Conservation (phyloP, 2,329 filamentous ascomycete genomes). For the Epichloe elymi region DNA sequence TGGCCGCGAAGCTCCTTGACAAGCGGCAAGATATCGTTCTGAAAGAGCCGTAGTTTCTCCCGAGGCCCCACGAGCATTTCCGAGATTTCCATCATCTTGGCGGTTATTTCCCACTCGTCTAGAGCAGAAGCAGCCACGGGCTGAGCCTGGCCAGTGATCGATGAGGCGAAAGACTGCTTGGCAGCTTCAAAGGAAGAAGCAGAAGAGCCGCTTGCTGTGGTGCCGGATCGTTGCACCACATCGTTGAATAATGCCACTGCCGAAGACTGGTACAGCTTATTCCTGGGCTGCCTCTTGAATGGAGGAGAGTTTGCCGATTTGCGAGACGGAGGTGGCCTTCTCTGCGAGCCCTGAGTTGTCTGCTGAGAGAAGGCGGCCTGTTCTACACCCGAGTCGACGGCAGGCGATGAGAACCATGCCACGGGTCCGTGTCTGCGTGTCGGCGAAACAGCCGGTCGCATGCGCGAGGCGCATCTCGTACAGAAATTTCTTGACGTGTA, state of each 20-base stretch:
- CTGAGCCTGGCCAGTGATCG: background rate
- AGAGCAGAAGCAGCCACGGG: slow-evolving; percentile 6
- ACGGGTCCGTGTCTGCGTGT: background rate
- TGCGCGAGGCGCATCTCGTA: slow-evolving; percentile 20
- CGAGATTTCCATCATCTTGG: slow-evolving; percentile 16
- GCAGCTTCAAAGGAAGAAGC: background rate
- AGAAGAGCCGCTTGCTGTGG: background rate
- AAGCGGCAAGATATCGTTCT: slow-evolving; percentile 18
- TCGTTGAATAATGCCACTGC: slow-evolving; percentile 23
- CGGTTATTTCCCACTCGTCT: slow-evolving; percentile 18
- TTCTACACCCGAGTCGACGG: slow-evolving; percentile 3
- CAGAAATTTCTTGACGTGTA: slow-evolving; percentile 22
- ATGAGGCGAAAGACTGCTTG: background rate
- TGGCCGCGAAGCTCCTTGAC: slow-evolving; percentile 14
- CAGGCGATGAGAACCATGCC: slow-evolving; percentile 14
- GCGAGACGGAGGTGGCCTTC: background rate
- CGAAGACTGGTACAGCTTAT: slow-evolving; percentile 9
- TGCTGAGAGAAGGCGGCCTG: background rate
- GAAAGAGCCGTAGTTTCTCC: slow-evolving; percentile 14
- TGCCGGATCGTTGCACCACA: slow-evolving; percentile 14
- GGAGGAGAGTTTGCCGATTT: slow-evolving; percentile 1
- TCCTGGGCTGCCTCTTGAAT: background rate
- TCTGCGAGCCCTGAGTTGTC: background rate
- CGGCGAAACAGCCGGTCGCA: slow-evolving; percentile 9
- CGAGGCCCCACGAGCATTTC: slow-evolving; percentile 4